Base-by-base conservation (phyloP, 176 grass and related monocot genomes). In the Hordeum marinum region DNA sequence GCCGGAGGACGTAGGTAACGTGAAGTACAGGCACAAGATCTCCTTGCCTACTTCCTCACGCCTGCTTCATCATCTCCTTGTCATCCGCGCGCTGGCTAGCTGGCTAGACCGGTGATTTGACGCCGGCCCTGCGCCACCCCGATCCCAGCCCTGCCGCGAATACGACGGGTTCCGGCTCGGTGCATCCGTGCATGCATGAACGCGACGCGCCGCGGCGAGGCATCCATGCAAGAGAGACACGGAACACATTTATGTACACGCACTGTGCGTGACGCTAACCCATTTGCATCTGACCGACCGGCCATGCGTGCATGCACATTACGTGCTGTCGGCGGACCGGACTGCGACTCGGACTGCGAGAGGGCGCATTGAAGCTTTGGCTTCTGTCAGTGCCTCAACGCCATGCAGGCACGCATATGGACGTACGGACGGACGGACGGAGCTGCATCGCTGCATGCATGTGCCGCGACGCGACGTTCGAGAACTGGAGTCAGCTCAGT, bases 401-500 rank as follows among this genome's bases (percentile, higher is more conserved):
- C 41, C n/a, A 21, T 42, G 76, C 39, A 37, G 80, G 81, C 23
- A 54, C 26, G 63, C 72, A 50, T 37, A 36, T 52, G 54, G 20
- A 70, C 17, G 73, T 34, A 46, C 45, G 60, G 37, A 42, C 21
- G 45, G 15, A 77, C n/a, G n/a, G n/a, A n/a, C n/a, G n/a, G n/a
- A n/a, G n/a, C n/a, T n/a, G n/a, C n/a, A n/a, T n/a, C n/a, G 7
- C 29, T 20, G 31, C 63, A 72, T 27, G 69, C 69, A 72, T 45
- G 4, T 15, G 70, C 5, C 15, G 8, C 3, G 34, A 54, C 63
- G 12, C 83, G 52, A 41, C 9, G 72, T 13, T 23, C 41, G 12
- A 77, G 72, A 90, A 90, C 83, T 71, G 18, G 23, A 82, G 72
- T 82, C 41, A 2, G 40, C 54, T 85, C 63, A 85, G 45, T 75